These are phyloP conservation scores for Fonsecaea nubica DNA, from an alignment of 2,329 filamentous ascomycete genomes.

Conservation along the genomic window DNA sequence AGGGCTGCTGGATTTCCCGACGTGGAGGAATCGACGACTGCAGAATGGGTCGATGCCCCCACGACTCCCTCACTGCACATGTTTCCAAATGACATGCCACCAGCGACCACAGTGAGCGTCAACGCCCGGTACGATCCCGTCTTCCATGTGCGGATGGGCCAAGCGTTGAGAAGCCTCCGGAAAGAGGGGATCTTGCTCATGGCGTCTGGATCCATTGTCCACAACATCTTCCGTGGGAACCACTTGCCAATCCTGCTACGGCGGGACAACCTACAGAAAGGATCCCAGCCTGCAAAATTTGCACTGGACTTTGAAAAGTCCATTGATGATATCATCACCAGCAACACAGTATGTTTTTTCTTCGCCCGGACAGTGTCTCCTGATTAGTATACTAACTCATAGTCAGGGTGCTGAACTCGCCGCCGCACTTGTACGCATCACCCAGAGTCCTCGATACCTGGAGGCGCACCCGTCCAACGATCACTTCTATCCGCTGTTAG, in stretches of 20 bases:
- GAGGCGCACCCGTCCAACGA: neutral
- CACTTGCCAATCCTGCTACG: slow-evolving; percentile 70
- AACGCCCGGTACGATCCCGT: slow-evolving; percentile 63
- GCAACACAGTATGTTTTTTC: neutral
- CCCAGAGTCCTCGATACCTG: neutral
- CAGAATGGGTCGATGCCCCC: neutral
- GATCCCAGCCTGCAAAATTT: neutral
- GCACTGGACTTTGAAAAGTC: neutral
- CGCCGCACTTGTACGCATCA: neutral
- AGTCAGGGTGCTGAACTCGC: neutral
- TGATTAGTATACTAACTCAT: neutral
- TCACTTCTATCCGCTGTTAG: neutral
- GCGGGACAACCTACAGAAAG: slow-evolving; percentile 61
- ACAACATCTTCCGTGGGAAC: slow-evolving; percentile 72
- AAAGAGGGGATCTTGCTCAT: slow-evolving; percentile 63
- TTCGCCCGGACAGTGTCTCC: neutral
- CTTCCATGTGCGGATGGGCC: slow-evolving; percentile 63
- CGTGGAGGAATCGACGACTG: neutral
- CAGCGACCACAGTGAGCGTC: slow-evolving; percentile 65
- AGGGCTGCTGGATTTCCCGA: neutral
- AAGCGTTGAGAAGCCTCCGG: slow-evolving; percentile 62
- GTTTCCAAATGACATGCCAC: slow-evolving; percentile 66
- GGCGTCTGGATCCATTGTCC: slow-evolving; percentile 68
- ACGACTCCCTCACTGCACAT: slow-evolving; percentile 69
- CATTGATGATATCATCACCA: neutral